Evolutionary conservation across 495 filamentous ascomycete genomes (phyloP).

Genomic region (Penicillium alfredii): DNA sequence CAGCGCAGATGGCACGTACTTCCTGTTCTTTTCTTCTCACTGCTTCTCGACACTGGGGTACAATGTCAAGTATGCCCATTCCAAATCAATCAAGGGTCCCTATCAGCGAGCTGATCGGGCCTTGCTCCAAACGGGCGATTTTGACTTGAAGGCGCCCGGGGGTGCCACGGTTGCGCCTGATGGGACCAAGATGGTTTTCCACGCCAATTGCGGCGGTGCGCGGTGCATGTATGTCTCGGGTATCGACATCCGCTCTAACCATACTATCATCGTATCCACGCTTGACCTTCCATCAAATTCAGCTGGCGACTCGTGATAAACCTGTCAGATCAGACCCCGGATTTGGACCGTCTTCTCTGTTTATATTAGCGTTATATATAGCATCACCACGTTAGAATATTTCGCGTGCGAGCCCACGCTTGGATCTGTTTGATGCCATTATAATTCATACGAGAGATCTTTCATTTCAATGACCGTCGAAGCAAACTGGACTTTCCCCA

Average conservation of each 20-base stretch:
- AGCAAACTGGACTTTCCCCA: no score
- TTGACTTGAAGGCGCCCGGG: slow-evolving; percentile 43
- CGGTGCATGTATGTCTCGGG: slow-evolving; percentile 30
- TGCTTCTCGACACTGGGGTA: slow-evolving; percentile 48
- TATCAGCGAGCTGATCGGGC: slow-evolving; percentile 33
- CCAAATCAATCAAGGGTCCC: slow-evolving; percentile 39
- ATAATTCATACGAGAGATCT: no score
- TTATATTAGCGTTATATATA: no score
- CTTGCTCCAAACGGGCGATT: slow-evolving; percentile 36
- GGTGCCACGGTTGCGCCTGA: slow-evolving; percentile 44
- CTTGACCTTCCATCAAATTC: no score
- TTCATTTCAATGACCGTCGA: no score
- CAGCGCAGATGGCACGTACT: slow-evolving; percentile 41
- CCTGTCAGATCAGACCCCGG: no score
- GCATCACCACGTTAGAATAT: no score
- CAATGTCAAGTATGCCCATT: slow-evolving; percentile 50
- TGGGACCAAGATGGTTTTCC: slow-evolving; percentile 44
- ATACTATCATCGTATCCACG: slow-evolving; percentile 11
- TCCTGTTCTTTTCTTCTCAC: slow-evolving; percentile 56
- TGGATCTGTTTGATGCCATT: no score
- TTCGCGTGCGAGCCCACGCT: no score
- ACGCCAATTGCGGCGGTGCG: slow-evolving; percentile 40
- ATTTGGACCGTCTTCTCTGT: no score
- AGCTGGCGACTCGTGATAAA: no score
- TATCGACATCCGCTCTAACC: slow-evolving; percentile 19